A percentile compares a stretch with the other conserved stretches of the same genome.
phyloP scores from a whole-genome alignment of 805 yeast genomes.

The Schwanniomyces vanrijiae region DNA sequence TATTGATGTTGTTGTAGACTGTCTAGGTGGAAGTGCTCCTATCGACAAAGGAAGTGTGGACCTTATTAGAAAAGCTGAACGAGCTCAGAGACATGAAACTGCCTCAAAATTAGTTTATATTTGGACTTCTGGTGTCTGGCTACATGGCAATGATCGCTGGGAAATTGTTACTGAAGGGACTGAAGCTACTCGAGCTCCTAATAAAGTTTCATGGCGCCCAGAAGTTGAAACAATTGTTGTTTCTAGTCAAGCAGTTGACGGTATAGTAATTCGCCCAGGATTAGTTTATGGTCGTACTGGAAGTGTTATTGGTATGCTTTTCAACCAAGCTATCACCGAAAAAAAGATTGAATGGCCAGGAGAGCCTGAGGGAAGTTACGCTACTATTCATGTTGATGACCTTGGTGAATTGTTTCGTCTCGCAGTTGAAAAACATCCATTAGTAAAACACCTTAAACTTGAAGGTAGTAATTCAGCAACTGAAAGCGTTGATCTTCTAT shows the following conservation, averaged over 20 bases:
- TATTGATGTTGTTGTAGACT: constrained; percentile 6
- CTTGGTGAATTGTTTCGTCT: constrained; percentile 2
- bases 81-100: not conserved
- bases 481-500: constrained; percentile 8
- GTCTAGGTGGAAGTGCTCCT: constrained; percentile 7
- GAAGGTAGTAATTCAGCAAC: constrained; percentile 5
- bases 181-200: constrained; percentile 5
- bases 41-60: not conserved
- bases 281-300: constrained; percentile 6
- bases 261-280: constrained; percentile 8
- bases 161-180: constrained; percentile 6
- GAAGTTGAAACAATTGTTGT: constrained; percentile 4
- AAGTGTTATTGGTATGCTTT: constrained; percentile 3
- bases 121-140: constrained; percentile 8
- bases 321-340: not conserved
- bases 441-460: constrained; percentile 5
- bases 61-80: not conserved
- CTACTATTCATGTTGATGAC: constrained; percentile 2
- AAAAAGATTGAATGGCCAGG: constrained; percentile 6
- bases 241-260: constrained; percentile 2
- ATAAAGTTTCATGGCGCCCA: constrained; percentile 6
- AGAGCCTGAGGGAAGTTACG: constrained; percentile 4
- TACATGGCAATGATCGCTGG: constrained; percentile 7
- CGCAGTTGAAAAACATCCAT: constrained; percentile 5
- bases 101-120: constrained; percentile 5